These are phyloP conservation scores for Claviceps arundinis DNA, from an alignment of 2,329 filamentous ascomycete genomes.

Conservation along the genomic window DNA sequence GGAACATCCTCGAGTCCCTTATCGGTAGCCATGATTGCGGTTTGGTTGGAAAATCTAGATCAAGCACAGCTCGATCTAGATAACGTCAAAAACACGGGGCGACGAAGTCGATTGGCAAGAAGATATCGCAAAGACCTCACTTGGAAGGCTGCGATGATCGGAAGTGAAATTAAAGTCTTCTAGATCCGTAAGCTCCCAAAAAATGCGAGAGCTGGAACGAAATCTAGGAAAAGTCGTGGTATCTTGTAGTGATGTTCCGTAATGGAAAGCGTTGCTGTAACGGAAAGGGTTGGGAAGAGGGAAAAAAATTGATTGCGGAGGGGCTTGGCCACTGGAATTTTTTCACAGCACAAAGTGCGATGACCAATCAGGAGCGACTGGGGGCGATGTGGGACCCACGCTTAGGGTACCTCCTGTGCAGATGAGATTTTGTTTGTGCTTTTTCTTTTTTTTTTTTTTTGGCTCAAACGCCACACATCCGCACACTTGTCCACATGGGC, in stretches of 20 bases:
- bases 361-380: slow-evolving; percentile 11
- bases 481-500: not conserved
- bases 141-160: slow-evolving; percentile 20
- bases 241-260: slow-evolving; percentile 19
- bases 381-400: slow-evolving; percentile 6
- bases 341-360: slow-evolving; percentile 11
- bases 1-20: slow-evolving; percentile 98
- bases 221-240: slow-evolving; percentile 27
- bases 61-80: slow-evolving; percentile 71
- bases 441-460: not conserved
- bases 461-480: not conserved
- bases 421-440: not conserved
- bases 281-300: slow-evolving; percentile 2
- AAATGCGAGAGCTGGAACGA: slow-evolving; percentile 25
- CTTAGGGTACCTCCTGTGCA: slow-evolving; percentile 12
- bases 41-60: slow-evolving; percentile 45
- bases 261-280: slow-evolving; percentile 14
- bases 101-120: slow-evolving; percentile 14
- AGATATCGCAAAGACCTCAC: slow-evolving; percentile 25
- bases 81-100: slow-evolving; percentile 29
- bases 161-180: slow-evolving; percentile 20
- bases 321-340: slow-evolving; percentile 24
- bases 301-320: slow-evolving; percentile 27
- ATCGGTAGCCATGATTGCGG: slow-evolving; percentile 95
- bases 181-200: slow-evolving; percentile 38